Percentiles rank a stretch among this genome's conserved stretches.
These are phyloP conservation scores for Gentiana straminea DNA, from an alignment of 257 asterid species.

Conservation along the genomic window DNA sequence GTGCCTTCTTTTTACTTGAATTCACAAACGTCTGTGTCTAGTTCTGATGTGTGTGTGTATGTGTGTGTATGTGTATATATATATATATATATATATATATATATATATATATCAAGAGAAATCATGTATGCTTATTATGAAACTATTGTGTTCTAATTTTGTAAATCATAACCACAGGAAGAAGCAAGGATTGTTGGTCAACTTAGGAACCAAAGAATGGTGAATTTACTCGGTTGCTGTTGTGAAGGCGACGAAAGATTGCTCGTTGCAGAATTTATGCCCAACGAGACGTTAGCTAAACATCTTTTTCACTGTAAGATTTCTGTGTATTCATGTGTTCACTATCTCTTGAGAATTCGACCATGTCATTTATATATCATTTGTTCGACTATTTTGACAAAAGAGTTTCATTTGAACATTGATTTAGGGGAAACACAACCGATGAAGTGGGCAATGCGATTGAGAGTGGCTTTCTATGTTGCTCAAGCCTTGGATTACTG, in stretches of 20 bases:
- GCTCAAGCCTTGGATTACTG: constrained; percentile 93
- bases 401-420: constrained; percentile 13
- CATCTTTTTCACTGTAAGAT: constrained; percentile 93
- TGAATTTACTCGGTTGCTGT: constrained; percentile 90
- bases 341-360: no score
- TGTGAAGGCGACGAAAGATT: constrained; percentile 95
- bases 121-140: constrained; percentile 2
- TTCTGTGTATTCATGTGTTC: neutral
- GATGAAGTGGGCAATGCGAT: constrained; percentile 98
- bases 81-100: no score
- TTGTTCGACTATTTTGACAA: neutral
- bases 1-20: no score
- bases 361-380: no score
- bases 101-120: no score
- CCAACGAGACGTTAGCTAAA: constrained; percentile 91
- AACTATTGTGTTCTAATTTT: constrained; percentile 4
- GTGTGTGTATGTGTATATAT: no score
- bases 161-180: constrained; percentile 39
- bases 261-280: constrained; percentile 93
- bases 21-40: no score
- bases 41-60: no score
- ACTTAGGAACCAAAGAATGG: constrained; percentile 69
- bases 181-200: constrained; percentile 93
- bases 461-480: constrained; percentile 80
- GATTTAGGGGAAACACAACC: constrained; percentile 93